A percentile compares a stretch with the other conserved stretches of the same genome.
Evolutionary conservation across 768 basidiomycete species (phyloP).

Genomic region (Phlebiopsis gigantea): DNA sequence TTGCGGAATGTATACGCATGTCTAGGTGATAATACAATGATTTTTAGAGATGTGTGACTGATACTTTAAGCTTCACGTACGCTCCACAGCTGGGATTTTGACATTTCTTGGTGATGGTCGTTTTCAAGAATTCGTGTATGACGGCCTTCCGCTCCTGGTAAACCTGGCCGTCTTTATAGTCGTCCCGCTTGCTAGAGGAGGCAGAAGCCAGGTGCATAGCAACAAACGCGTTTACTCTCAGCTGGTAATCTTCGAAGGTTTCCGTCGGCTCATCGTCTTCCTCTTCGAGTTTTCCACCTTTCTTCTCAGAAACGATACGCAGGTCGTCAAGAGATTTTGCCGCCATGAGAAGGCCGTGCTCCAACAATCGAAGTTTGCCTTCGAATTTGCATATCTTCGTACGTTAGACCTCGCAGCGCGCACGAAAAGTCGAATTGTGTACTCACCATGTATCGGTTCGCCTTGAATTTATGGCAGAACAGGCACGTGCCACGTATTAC

Average conservation of each 20-base stretch:
- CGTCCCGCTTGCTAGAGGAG: slow-evolving; percentile 61
- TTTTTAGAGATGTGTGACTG: neutral
- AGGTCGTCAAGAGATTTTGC: slow-evolving; percentile 74
- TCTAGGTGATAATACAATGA: slow-evolving; percentile 42
- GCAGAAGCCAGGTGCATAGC: slow-evolving; percentile 38
- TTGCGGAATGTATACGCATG: slow-evolving; percentile 77
- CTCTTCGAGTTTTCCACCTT: slow-evolving; percentile 33
- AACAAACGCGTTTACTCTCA: slow-evolving; percentile 63
- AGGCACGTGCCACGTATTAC: slow-evolving; percentile 84
- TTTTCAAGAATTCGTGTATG: slow-evolving; percentile 76
- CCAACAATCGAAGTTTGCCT: slow-evolving; percentile 83
- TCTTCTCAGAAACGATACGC: slow-evolving; percentile 35
- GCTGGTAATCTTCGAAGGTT: slow-evolving; percentile 54
- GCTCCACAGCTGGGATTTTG: slow-evolving; percentile 71
- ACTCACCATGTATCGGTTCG: slow-evolving; percentile 65
- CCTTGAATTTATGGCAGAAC: slow-evolving; percentile 92
- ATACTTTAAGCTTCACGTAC: slow-evolving; percentile 34
- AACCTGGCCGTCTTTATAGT: slow-evolving; percentile 85
- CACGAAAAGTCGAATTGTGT: slow-evolving; percentile 6
- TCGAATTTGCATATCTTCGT: slow-evolving; percentile 72
- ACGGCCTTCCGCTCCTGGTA: slow-evolving; percentile 83
- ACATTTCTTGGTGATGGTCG: slow-evolving; percentile 66
- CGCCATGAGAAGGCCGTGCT: slow-evolving; percentile 82
- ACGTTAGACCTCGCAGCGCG: neutral
- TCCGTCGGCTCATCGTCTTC: slow-evolving; percentile 45